phyloP scores from a whole-genome alignment of 75 land plant species.

The Sequoiadendron giganteum region DNA sequence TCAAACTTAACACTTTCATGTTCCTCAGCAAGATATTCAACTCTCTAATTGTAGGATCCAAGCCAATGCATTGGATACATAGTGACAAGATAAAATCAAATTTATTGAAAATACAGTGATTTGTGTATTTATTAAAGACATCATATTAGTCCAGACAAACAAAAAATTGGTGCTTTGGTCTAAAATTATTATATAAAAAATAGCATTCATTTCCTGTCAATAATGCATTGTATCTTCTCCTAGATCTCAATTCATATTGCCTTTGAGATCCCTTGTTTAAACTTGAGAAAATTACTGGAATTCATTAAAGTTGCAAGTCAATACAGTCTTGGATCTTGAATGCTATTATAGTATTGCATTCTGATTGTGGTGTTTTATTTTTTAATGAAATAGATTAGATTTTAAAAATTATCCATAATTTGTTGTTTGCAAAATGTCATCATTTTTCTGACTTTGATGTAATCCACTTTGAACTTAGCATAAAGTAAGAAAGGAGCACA shows the following conservation, averaged over 20 bases:
- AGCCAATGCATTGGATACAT: no score
- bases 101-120: no score
- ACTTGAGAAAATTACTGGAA: not conserved
- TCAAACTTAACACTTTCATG: not conserved
- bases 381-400: not conserved
- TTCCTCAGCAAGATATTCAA: not conserved
- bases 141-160: no score
- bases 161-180: no score
- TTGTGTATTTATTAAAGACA: no score
- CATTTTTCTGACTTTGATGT: not conserved
- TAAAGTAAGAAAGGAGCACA: not conserved
- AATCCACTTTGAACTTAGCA: not conserved
- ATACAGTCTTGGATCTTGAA: not conserved
- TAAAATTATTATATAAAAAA: no score
- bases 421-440: not conserved
- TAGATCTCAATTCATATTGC: not conserved
- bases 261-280: not conserved
- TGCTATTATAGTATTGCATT: not conserved
- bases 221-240: no score
- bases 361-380: not conserved
- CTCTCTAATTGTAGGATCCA: not conserved
- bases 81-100: not conserved
- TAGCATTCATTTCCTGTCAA: not conserved
- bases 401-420: no score
- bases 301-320: not conserved